These are phyloP conservation scores for Eutrema salsugineum DNA, from an alignment of 441 rosid species.

Conservation along the genomic window DNA sequence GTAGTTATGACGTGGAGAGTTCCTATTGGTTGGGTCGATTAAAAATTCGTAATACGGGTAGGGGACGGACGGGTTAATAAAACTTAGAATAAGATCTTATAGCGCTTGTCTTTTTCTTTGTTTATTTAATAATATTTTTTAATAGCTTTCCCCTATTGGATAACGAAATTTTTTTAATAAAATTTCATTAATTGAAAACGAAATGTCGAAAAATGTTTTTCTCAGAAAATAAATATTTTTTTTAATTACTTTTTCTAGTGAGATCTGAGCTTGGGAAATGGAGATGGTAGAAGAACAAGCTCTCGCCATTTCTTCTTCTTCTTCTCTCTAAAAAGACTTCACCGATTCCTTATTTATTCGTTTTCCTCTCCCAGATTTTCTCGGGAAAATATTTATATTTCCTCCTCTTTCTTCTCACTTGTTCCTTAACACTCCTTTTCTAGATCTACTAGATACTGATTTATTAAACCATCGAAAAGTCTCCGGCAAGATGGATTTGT, in stretches of 20 bases:
- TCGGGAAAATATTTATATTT: neutral
- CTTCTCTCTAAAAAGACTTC: conserved; percentile 22
- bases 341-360: conserved; percentile 6
- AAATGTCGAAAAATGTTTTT: conserved; percentile 16
- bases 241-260: conserved; percentile 35
- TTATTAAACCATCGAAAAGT: conserved; percentile 6
- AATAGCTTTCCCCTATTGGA: conserved; percentile 34
- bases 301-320: conserved; percentile 36
- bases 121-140: neutral
- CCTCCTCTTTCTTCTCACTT: conserved; percentile 16
- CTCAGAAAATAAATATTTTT: neutral
- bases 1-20: neutral
- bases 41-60: conserved; percentile 1
- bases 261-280: conserved; percentile 47
- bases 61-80: neutral
- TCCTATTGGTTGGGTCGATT: neutral
- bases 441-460: conserved; percentile 38
- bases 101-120: conserved; percentile 35
- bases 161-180: conserved; percentile 41
- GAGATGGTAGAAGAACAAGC: conserved; percentile 56
- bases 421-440: conserved; percentile 1
- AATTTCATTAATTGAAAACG: conserved; percentile 6
- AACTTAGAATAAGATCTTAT: conserved; percentile 27
- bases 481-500: conserved; percentile 19
- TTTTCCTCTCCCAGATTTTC: conserved; percentile 26